Evolutionary conservation across 176 grass and related monocot species (phyloP), one percentile per base, ranked within the genome.

Genomic region (Eragrostis nindensis): DNA sequence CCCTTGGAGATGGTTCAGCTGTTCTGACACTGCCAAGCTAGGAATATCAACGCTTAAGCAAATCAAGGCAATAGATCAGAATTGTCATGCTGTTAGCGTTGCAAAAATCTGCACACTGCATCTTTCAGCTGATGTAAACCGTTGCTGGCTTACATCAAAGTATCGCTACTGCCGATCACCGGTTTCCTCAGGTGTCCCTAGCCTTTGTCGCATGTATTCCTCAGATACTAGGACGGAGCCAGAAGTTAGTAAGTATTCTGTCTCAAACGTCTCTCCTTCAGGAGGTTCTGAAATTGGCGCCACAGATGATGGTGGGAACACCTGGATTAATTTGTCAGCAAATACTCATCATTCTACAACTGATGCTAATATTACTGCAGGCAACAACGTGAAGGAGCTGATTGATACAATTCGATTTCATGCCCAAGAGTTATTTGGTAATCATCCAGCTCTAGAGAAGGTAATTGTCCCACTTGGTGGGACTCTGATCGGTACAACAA

Each of bases 371-470:
- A 38, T 77, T 36, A 7, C 19, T 22, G 47, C 82, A 66, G 26
- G 67, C 74, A 89, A 71, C 30, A 95, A 82, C 38, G 27, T 74
- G 18, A 90, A 88, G 41, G 62, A 90, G 49, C 62, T 90, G 44
- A 83, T 57, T 38, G 78, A 90, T 74, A 26, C 76, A 67, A 57
- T 82, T 17, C 39, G 14, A 63, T 68, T 84, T 71, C 44, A 62
- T 72, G 3, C 84, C 30, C 87, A 84, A 64, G 70, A 90, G 67
- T 81, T 80, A 27, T 85, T 86, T 62, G 71, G 80, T 73, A 83
- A 82, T 44, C 60, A 95, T 82, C 82, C 70, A 76, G 79, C 89
- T 83, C 79, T 90, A 27, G 74, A 91, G 70, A 84, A 86, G 61
- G 70, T 88, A 75, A n/a, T 90, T 46, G 43, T 92, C 77, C 74